Evolutionary conservation across 257 asterid species (phyloP), one percentile per base, ranked within the genome.

Genomic region (Primulina huaijiensis): DNA sequence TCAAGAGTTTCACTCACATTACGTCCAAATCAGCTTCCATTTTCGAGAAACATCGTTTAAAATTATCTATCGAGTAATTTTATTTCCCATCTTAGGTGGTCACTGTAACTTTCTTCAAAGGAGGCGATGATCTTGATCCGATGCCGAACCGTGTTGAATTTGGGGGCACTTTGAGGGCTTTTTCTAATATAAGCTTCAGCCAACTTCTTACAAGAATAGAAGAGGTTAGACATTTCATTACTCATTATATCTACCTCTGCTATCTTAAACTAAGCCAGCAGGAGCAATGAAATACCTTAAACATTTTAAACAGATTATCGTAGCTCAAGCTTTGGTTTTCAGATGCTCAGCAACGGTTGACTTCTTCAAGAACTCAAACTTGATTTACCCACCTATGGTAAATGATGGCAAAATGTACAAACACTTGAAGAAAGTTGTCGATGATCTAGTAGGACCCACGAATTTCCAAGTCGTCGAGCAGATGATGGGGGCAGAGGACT

Each of bases 401-500:
- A 93, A 93, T 64, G 80, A 90, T 0, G 86, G 89, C 29, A 55
- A 64, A 25, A 85, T 85, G 84, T 86, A 93, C 76, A 81, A 85
- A 38, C 99, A 90, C 34, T 80, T 85, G 30, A 85, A 74, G 75
- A 76, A 34, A 59, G 81, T 83, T 5, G 80, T 81, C 1, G 8
- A 65, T 5, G 95, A 86, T 69, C 70, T 93, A 60, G 30, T 77
- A 4, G 96, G 96, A 1, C 75, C 81, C 27, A 17, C 68, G 2
- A 82, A 78, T 27, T 90, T 87, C 82, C 65, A 19, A 34, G 88
- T 76, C 1, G 92, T 85, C 20, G 79, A 85, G 8, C 96, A 90
- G 9, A 16, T 90, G 17, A 93, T 93, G 97, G 99, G 97, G 0
- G 84, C 90, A 0, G 97, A 93, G 80, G 99, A 93, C 81, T 93